Percentiles rank a stretch among this genome's conserved stretches.
These are phyloP conservation scores for Aspergillus melleus DNA, from an alignment of 2,329 filamentous ascomycete species.

Conservation along the genomic window DNA sequence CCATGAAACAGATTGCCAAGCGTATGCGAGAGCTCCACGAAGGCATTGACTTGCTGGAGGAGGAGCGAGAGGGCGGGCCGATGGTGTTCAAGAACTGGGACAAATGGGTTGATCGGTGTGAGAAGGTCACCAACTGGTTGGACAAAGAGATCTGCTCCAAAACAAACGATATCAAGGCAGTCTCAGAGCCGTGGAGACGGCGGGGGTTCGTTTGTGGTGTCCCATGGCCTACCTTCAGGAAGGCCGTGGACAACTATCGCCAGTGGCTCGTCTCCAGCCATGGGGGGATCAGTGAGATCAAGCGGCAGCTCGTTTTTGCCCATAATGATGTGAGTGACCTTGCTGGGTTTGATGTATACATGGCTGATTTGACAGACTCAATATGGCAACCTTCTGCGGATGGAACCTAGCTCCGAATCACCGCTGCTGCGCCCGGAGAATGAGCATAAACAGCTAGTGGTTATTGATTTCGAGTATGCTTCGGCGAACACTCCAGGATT, in stretches of 20 bases:
- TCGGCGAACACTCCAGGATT: slow-evolving; percentile 81
- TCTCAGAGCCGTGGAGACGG: slow-evolving; percentile 61
- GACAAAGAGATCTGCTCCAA: slow-evolving; percentile 59
- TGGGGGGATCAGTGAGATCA: slow-evolving; percentile 65
- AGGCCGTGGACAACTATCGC: slow-evolving; percentile 74
- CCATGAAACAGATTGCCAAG: slow-evolving; percentile 90
- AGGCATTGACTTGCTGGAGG: slow-evolving; percentile 79
- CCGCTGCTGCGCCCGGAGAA: slow-evolving; percentile 86
- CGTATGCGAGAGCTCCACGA: slow-evolving; percentile 96
- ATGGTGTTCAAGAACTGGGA: slow-evolving; percentile 94
- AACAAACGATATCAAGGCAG: slow-evolving; percentile 43
- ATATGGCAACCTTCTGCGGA: slow-evolving; percentile 93
- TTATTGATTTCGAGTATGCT: slow-evolving; percentile 98
- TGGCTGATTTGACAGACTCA: slow-evolving; percentile 66
- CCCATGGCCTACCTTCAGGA: slow-evolving; percentile 76
- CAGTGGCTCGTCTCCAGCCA: slow-evolving; percentile 71
- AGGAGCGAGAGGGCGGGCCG: slow-evolving; percentile 76
- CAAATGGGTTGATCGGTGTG: slow-evolving; percentile 72
- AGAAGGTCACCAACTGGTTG: slow-evolving; percentile 53
- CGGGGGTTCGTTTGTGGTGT: slow-evolving; percentile 79
- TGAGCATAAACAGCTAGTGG: slow-evolving; percentile 91
- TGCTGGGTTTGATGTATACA: neutral
- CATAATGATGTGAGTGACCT: slow-evolving; percentile 80
- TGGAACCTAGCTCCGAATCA: slow-evolving; percentile 69
- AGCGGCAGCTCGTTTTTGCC: slow-evolving; percentile 82